Evolutionary conservation across 176 grass and related monocot species (phyloP).

Genomic region (Typha latifolia): DNA sequence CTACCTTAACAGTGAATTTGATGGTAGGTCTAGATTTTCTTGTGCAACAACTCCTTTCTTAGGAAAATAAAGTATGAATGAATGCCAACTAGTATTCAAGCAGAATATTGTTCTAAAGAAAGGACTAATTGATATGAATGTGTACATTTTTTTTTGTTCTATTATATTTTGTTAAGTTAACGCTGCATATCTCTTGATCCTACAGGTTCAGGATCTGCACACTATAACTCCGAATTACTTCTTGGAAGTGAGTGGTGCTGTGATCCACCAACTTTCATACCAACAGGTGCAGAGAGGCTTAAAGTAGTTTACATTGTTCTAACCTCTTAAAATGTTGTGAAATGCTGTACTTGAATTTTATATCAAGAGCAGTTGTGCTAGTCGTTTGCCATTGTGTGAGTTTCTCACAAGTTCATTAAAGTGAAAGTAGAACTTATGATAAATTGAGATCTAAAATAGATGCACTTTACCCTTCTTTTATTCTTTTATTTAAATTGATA

Average conservation of each 20-base stretch:
- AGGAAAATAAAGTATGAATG: too few species aligned
- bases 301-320: background rate
- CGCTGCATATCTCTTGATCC: constrained; percentile 4
- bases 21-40: constrained; percentile 34
- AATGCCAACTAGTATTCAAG: background rate
- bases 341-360: background rate
- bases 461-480: too few species aligned
- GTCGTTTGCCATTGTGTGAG: too few species aligned
- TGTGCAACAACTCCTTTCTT: background rate
- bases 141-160: constrained; percentile 9
- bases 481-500: too few species aligned
- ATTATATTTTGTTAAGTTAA: constrained; percentile 7
- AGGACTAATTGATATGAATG: background rate
- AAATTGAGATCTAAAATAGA: too few species aligned
- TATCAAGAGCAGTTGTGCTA: too few species aligned
- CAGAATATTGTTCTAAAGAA: background rate
- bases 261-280: constrained; percentile 92
- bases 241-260: constrained; percentile 91
- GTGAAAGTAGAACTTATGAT: too few species aligned
- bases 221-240: constrained; percentile 97
- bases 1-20: constrained; percentile 53
- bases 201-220: constrained; percentile 95
- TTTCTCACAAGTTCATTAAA: too few species aligned
- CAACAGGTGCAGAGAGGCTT: constrained; percentile 50
- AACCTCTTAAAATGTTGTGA: background rate